Percentiles rank a stretch among this genome's conserved stretches.
Evolutionary conservation across 306 rosid genomes (phyloP).

Genomic region (Dalbergia cultrata): DNA sequence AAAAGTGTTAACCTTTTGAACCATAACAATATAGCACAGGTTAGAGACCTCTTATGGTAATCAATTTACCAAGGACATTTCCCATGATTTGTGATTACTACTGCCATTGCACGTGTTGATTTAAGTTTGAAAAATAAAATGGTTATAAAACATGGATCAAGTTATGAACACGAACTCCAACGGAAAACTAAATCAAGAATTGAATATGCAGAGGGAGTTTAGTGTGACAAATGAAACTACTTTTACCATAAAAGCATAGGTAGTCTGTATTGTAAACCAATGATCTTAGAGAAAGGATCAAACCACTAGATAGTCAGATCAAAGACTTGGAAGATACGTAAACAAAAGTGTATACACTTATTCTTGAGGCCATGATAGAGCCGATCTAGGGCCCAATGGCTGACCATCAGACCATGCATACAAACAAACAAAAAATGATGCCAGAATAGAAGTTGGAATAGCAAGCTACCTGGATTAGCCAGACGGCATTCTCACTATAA

Average conservation of each 20-base stretch:
- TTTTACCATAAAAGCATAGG: not conserved
- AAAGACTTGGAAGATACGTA: slow-evolving; percentile 18
- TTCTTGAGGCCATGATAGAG: slow-evolving; percentile 5
- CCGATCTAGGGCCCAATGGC: slow-evolving; percentile 10
- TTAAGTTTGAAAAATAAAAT: not conserved
- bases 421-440: not conserved
- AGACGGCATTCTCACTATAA: slow-evolving; percentile 81
- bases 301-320: slow-evolving; percentile 1
- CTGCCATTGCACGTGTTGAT: not conserved
- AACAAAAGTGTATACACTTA: not conserved
- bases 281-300: slow-evolving; percentile 7
- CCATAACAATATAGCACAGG: not conserved
- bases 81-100: not conserved
- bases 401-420: not conserved
- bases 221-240: not conserved
- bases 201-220: not conserved
- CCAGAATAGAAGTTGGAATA: slow-evolving; percentile 30
- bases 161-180: not conserved
- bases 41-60: not conserved
- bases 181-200: not conserved
- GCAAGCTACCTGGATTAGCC: slow-evolving; percentile 87
- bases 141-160: not conserved
- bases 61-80: not conserved
- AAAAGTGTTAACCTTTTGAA: too few relatives aligned
- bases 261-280: not conserved